Evolutionary conservation across 352 stramenopile genomes (phyloP).

Genomic region (Saprolegnia diclina): DNA sequence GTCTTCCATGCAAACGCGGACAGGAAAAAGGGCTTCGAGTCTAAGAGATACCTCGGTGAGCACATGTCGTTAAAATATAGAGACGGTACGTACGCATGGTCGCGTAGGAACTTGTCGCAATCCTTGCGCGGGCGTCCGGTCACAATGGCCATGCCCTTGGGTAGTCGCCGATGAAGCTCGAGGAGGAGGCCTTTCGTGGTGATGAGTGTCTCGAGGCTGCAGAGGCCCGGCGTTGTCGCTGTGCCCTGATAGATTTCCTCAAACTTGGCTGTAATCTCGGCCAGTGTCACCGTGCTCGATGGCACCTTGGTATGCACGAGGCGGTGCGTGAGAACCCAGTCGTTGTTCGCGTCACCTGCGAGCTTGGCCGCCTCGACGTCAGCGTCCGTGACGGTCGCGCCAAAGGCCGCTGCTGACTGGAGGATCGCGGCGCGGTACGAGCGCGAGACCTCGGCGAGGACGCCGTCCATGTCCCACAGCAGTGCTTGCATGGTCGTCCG

Average conservation of each 20-base stretch:
- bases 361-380: slow-evolving; percentile 90
- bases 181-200: slow-evolving; percentile 75
- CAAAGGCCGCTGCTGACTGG: slow-evolving; percentile 81
- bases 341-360: slow-evolving; percentile 94
- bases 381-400: slow-evolving; percentile 75
- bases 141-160: slow-evolving; percentile 87
- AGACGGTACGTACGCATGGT: slow-evolving; percentile 42
- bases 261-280: slow-evolving; percentile 91
- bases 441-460: slow-evolving; percentile 92
- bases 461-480: slow-evolving; percentile 96
- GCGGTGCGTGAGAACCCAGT: slow-evolving; percentile 93
- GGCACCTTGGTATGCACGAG: slow-evolving; percentile 38
- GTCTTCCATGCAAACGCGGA: slow-evolving; percentile 95
- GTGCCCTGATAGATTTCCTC: slow-evolving; percentile 94
- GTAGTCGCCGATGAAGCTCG: slow-evolving; percentile 73
- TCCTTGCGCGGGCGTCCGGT: slow-evolving; percentile 91
- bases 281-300: slow-evolving; percentile 47
- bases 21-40: slow-evolving; percentile 84
- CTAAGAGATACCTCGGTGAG: slow-evolving; percentile 29
- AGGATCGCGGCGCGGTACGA: slow-evolving; percentile 93
- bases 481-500: slow-evolving; percentile 50
- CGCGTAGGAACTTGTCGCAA: slow-evolving; percentile 90
- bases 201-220: slow-evolving; percentile 89
- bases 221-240: slow-evolving; percentile 60
- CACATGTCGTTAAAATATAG: background rate